Evolutionary conservation across 805 yeast genomes (phyloP), one percentile per base, ranked within the genome.

Genomic region (Candida ascalaphidarum): DNA sequence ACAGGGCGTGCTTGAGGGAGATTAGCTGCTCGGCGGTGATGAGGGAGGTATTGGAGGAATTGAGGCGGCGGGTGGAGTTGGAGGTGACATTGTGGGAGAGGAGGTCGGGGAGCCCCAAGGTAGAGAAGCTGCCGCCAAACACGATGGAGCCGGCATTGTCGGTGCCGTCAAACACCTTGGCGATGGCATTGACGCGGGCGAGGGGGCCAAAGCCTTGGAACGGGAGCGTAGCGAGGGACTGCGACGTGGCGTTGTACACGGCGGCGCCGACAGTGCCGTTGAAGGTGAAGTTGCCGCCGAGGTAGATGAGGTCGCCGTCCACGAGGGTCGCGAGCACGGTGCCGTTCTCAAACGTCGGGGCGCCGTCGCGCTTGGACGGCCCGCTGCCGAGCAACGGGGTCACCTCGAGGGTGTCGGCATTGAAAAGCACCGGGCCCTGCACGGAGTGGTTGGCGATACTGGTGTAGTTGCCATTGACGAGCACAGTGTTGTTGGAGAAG

Each of bases 271-370:
- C 44, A 6, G 76, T 61, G 25, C 57, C 50, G 31, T 71, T 61
- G 47, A 62, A 76, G 5, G 63, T 48, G 39, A 89, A 72, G 34
- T 71, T 65, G 13, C 98, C 98, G 7, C 96, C 98, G 27, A 83
- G 68, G 44, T 82, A 85, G 0, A 84, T 66, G 14, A 71, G 31
- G 14, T 68, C 53, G 19, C 55, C 49, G 25, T 60, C 64, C 2
- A 52, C 77, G 28, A 41, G 50, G 4, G 61, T 41, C n/a, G 61
- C 48, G 16, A 43, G 46, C 11, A 61, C 59, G 5, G 37, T 26
- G 7, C 68, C 68, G 20, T 47, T 41, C n/a, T 41, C 18, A 17
- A 34, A 22, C 13, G 35, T 17, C 7, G 43, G 43, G 7, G 33
- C 15, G 18, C 35, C 46, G 14, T 32, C 40, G 39, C 45, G 35